Evolutionary conservation across 495 filamentous ascomycete species (phyloP), one percentile per base, ranked within the genome.

Genomic region (Hypoxylon rickii): DNA sequence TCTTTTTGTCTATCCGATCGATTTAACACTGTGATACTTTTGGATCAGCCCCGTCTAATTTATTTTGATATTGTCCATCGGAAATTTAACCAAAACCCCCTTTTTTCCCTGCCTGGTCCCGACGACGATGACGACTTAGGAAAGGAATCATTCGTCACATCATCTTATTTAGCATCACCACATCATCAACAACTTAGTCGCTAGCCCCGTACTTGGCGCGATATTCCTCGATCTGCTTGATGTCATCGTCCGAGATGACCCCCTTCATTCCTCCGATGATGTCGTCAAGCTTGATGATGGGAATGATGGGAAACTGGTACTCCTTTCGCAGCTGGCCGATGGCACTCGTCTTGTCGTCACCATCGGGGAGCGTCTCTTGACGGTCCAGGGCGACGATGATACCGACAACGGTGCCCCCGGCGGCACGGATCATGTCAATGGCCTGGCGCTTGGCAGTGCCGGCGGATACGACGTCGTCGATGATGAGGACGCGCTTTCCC

Each of bases 391-490:
- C 86, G 17, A 98, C 85, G 20, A 97, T 79, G 42, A 98, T 87
- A 32, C 92, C 94, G 5, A 86, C 85, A 12, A 97, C 80, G 15
- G 76, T 82, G 0, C 92, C 94, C 5, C 94, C 94, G 62, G 94
- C 84, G 62, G 79, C 79, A 46, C 82, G 72, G 56, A 96, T 92
- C 63, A 95, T 90, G 26, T 79, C 83, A 44, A 97, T 88, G 8
- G 93, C 88, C 73, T 96, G 91, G 39, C 93, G 82, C 71, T 96
- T 89, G 20, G 93, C 94, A 4, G 91, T 97, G 18, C 94, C 94
- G 2, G 90, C 93, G 0, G 90, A 96, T 61, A 97, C 91, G 11
- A 98, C 94, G 74, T 97, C 94, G 75, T 97, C 94, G 19, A 98
- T 84, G 49, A 98, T 87, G 1, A 97, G 77, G 5, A 97, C 86